Conservation (phyloP, 371 early-diverging fungal species). For the Apophysomyces ossiformis region DNA sequence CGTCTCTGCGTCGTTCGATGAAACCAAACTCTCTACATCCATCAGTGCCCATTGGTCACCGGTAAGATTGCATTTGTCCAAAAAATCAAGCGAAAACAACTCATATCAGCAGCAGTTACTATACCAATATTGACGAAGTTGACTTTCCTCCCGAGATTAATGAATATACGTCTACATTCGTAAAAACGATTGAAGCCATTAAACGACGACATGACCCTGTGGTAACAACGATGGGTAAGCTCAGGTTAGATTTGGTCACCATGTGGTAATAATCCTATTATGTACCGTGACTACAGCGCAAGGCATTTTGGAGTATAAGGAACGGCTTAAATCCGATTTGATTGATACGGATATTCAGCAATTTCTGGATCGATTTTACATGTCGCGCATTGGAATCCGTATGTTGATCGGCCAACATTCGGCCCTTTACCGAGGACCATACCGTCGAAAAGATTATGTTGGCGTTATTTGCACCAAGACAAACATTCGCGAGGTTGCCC, state of each 20-base stretch:
- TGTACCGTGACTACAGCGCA: constrained; percentile 62
- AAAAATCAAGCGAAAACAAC: neutral
- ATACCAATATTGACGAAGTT: constrained; percentile 60
- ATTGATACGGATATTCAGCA: constrained; percentile 88
- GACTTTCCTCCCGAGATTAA: constrained; percentile 75
- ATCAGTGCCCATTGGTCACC: constrained; percentile 37
- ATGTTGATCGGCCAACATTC: constrained; percentile 93
- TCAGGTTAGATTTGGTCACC: neutral
- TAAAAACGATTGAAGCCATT: constrained; percentile 85
- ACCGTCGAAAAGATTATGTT: constrained; percentile 74
- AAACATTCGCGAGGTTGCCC: constrained; percentile 74
- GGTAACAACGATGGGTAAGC: constrained; percentile 83
- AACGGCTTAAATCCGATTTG: constrained; percentile 54
- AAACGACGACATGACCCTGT: constrained; percentile 95
- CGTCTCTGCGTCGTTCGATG: constrained; percentile 36
- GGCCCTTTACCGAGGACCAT: constrained; percentile 68
- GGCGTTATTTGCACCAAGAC: constrained; percentile 96
- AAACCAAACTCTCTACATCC: constrained; percentile 21
- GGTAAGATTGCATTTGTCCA: constrained; percentile 22
- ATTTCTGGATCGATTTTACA: constrained; percentile 97
- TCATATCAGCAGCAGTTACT: constrained; percentile 48
- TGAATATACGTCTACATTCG: constrained; percentile 83
- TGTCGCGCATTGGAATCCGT: constrained; percentile 97
- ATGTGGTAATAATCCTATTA: constrained; percentile 1
- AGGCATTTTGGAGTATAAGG: constrained; percentile 93